These are phyloP conservation scores for Allantophomopsis lycopodina DNA, from an alignment of 2,329 filamentous ascomycete species.

Conservation along the genomic window DNA sequence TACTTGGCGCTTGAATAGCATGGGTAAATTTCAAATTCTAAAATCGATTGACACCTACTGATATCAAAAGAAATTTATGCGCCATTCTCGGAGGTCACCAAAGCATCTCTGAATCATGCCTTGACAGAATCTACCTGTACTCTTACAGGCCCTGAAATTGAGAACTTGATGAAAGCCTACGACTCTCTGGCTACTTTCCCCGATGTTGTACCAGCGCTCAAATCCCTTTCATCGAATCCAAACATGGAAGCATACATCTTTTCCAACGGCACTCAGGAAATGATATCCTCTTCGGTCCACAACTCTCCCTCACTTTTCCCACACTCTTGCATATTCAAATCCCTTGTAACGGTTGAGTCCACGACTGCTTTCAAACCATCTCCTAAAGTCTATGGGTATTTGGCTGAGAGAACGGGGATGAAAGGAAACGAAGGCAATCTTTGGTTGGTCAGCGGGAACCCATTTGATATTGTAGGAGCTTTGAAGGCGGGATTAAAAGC, in stretches of 20 bases:
- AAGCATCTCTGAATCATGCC: conserved; percentile 47
- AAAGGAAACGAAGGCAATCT: conserved; percentile 24
- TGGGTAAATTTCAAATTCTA: conserved; percentile 41
- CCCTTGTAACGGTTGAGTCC: conserved; percentile 47
- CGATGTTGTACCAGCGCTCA: conserved; percentile 43
- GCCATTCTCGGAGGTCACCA: conserved; percentile 49
- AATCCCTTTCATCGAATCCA: conserved; percentile 24
- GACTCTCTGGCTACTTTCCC: conserved; percentile 49
- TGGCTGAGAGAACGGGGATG: conserved; percentile 9
- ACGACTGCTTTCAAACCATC: conserved; percentile 51
- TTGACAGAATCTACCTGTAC: conserved; percentile 38
- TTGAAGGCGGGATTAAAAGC: conserved; percentile 44
- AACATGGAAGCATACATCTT: conserved; percentile 44
- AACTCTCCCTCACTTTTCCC: conserved; percentile 39
- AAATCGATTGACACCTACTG: conserved; percentile 1
- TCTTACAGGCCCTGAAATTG: conserved; percentile 27
- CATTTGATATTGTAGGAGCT: conserved; percentile 60
- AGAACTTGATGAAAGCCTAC: conserved; percentile 47
- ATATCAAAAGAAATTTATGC: conserved; percentile 38
- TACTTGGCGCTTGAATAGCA: conserved; percentile 63
- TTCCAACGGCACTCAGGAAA: conserved; percentile 52
- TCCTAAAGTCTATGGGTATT: conserved; percentile 42
- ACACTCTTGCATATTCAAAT: conserved; percentile 30
- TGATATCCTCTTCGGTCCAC: conserved; percentile 46
- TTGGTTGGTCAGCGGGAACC: conserved; percentile 60